Base-by-base conservation (phyloP, 1,284 basidiomycete species). In the Caloboletus firmus region DNA sequence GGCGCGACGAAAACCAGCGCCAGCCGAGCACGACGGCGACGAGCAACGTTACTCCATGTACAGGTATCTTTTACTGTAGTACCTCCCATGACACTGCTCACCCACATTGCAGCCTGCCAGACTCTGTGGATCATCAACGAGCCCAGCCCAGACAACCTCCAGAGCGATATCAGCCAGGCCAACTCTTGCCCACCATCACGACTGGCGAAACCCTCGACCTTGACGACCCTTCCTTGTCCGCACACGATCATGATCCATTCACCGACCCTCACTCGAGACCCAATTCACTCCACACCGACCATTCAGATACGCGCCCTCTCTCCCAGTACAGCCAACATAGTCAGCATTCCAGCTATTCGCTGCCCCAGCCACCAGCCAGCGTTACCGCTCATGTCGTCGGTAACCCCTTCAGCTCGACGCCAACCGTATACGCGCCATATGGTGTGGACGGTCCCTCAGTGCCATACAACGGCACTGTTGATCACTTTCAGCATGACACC, bases 401-500 rank as follows among this genome's bases (percentile, higher is more conserved):
- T 10, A 67, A 36, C 17, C 52, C 67, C 13, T 72, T 69, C 45
- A 48, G 40, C 24, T 54, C 69, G 18, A 58, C 58, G 8, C 30
- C 53, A 1, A 55, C 55, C 17, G 20, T 50, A 24, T 56, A 60
- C 39, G 37, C 55, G 3, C 39, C 49, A 24, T 52, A 59, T 30
- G 35, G 32, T 41, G 28, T 9, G 20, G 46, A 47, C 9, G 51
- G 63, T 45, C 61, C 72, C 51, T 63, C 72, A 6, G 65, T 64
- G 26, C 55, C 57, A 32, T 44, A 51, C 9, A 45, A 22, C 10
- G 43, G 32, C 17, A 55, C 62, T 12, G 47, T 78, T 11, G 78
- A 80, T 55, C 79, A 81, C 62, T 82, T 80, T 59, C 71, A 73
- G 42, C 76, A 82, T 45, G 85, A 87, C 59, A 70, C 79, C 1